Percentiles rank a stretch among this genome's conserved stretches.
These are phyloP conservation scores for Penicillium corylophilum DNA, from an alignment of 2,329 filamentous ascomycete genomes.

Conservation along the genomic window DNA sequence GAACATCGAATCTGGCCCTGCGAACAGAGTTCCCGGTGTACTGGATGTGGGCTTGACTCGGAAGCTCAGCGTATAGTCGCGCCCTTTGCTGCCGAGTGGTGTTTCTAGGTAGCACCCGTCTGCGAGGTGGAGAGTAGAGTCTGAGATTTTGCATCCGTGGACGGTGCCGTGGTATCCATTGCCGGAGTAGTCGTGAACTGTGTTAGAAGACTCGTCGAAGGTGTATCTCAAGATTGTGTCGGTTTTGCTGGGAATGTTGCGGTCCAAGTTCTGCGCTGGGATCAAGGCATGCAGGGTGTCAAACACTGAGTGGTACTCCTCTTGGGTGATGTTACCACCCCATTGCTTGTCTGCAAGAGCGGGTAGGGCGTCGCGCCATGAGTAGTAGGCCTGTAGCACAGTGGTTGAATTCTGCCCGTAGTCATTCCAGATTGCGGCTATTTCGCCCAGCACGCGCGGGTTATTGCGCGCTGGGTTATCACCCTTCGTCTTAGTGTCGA, in stretches of 20 bases:
- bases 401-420: constrained; percentile 51
- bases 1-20: constrained; percentile 46
- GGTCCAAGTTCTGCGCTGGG: constrained; percentile 52
- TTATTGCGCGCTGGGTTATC: constrained; percentile 48
- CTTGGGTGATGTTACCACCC: constrained; percentile 48
- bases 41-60: constrained; percentile 36
- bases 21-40: constrained; percentile 43
- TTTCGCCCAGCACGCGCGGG: constrained; percentile 46
- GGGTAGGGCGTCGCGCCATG: constrained; percentile 45
- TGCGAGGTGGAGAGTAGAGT: constrained; percentile 33
- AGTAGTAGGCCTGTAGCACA: constrained; percentile 51
- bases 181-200: constrained; percentile 29
- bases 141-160: constrained; percentile 39
- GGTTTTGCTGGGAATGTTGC: constrained; percentile 40
- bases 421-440: constrained; percentile 55
- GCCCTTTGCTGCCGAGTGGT: constrained; percentile 53
- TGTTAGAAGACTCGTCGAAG: constrained; percentile 35
- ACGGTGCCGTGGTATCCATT: constrained; percentile 39
- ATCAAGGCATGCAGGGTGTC: constrained; percentile 39
- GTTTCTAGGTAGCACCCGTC: constrained; percentile 47
- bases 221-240: constrained; percentile 48
- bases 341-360: constrained; percentile 56
- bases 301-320: constrained; percentile 45
- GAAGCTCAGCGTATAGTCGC: constrained; percentile 56
- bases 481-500: constrained; percentile 47